A percentile compares a stretch with the other conserved stretches of the same genome.
phyloP scores from a whole-genome alignment of 192 early-diverging fungal species.

The Powellomyces hirtus region DNA sequence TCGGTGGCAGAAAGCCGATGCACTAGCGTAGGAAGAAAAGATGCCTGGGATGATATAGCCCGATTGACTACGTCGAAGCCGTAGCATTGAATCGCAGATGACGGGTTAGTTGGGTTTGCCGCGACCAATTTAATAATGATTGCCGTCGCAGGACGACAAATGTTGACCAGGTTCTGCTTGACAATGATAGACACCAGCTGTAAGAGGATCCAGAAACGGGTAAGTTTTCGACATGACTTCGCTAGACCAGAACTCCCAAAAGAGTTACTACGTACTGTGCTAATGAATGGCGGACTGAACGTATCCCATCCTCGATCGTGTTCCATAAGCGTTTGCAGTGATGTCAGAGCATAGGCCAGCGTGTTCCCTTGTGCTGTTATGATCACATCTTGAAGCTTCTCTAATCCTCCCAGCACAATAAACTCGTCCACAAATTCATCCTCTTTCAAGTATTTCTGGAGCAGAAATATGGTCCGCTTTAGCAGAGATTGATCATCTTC shows the following conservation, averaged over 20 bases:
- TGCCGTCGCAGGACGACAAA: constrained; percentile 69
- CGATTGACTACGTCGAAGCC: constrained; percentile 54
- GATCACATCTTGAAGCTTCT: constrained; percentile 58
- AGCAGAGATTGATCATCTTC: constrained; percentile 53
- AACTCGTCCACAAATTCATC: constrained; percentile 66
- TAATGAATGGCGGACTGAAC: constrained; percentile 49
- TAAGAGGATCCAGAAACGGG: background rate
- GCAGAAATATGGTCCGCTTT: constrained; percentile 59
- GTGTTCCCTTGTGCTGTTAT: constrained; percentile 61
- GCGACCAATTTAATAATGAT: constrained; percentile 66
- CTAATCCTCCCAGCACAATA: constrained; percentile 51
- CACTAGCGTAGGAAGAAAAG: constrained; percentile 51
- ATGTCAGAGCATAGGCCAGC: constrained; percentile 66
- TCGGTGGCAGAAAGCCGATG: constrained; percentile 59
- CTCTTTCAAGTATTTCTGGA: constrained; percentile 68
- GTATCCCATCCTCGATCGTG: constrained; percentile 64
- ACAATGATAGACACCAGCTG: constrained; percentile 57
- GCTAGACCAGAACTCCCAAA: too few species aligned
- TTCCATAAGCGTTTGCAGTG: constrained; percentile 64
- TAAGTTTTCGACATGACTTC: background rate
- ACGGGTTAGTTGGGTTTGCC: constrained; percentile 27
- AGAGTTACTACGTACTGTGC: constrained; percentile 33
- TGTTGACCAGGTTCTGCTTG: constrained; percentile 63
- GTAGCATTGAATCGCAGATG: constrained; percentile 41
- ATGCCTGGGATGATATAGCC: constrained; percentile 46